Conservation (phyloP, 2,329 filamentous ascomycete species). For the Trichoderma polysporum region DNA sequence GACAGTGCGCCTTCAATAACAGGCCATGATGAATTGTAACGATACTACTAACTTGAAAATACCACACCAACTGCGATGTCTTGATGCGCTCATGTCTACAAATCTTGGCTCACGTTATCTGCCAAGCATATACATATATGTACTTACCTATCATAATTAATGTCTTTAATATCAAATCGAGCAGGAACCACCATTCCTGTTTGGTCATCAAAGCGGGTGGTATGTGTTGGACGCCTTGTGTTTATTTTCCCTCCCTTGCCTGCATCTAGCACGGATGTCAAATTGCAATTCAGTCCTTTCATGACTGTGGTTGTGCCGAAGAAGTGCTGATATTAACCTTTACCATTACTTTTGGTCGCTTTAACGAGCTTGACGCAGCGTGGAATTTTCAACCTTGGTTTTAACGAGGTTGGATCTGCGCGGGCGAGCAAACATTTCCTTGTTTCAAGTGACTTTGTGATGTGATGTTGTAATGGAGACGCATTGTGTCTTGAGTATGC, state of each 20-base stretch:
- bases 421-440: constrained; percentile 33
- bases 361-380: constrained; percentile 29
- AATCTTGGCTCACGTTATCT: constrained; percentile 17
- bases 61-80: constrained; percentile 11
- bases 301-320: constrained; percentile 98
- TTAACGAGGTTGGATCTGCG: constrained; percentile 21
- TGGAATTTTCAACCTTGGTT: constrained; percentile 23
- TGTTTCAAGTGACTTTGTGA: background rate
- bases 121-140: constrained; percentile 18
- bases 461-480: too few species aligned
- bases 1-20: constrained; percentile 29
- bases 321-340: constrained; percentile 84
- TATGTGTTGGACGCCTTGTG: background rate
- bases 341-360: constrained; percentile 33
- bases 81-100: constrained; percentile 16
- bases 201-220: background rate
- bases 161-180: constrained; percentile 12
- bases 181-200: background rate
- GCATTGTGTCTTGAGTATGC: background rate
- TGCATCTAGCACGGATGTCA: constrained; percentile 89
- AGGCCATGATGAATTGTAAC: constrained; percentile 40
- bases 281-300: constrained; percentile 88
- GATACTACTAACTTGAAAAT: constrained; percentile 13
- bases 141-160: constrained; percentile 15
- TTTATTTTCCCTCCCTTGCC: background rate